Base-by-base conservation (phyloP, 352 stramenopile species). In the Globisporangium polare region DNA sequence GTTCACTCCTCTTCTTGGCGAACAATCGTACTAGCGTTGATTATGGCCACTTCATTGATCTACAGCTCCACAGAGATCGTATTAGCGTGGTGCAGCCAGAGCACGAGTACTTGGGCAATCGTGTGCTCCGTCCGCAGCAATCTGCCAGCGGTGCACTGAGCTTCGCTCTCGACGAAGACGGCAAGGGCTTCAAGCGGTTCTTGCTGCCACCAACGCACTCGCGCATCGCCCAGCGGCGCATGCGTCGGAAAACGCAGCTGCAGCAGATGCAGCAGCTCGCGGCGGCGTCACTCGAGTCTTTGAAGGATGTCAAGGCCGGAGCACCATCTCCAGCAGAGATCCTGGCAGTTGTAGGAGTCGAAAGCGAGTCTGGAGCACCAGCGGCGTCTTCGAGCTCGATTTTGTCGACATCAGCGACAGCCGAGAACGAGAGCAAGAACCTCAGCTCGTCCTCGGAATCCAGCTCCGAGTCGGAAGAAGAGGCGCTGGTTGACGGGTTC, bases 381-480 rank as follows among this genome's bases (percentile, higher is more conserved):
- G 45, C 29, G 46, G 42, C 22, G 53, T 20, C 29, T 3, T 54
- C 37, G 20, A 37, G 33, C 18, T 60, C 49, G 2, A 39, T 43
- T 31, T 20, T 53, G 17, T 55, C 53, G 2, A 45, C 7, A 45
- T 45, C 41, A 37, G 27, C 60, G 9, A 41, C 52, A 24, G 50
- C 33, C 3, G 81, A 88, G n/a, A 75, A 70, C 24, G 79, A 91
- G 12, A 69, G 68, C 9, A 86, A 86, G 53, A 83, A 70, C 8
- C 42, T 81, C 17, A 91, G 78, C 55, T 90, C 83, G 10, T 92
- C 78, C 29, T 92, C 83, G 0, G 79, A 89, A 37, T 92, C 83
- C 10, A 90, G 80, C 49, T 92, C 86, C 2, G 80, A 90, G n/a
- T 94, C 82, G 1, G 86, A 94, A 56, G 86, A 94, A 73, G 86